Evolutionary conservation across 2,329 filamentous ascomycete genomes (phyloP), one percentile per base, ranked within the genome.

Genomic region (Ophiostoma novo-ulmi): DNA sequence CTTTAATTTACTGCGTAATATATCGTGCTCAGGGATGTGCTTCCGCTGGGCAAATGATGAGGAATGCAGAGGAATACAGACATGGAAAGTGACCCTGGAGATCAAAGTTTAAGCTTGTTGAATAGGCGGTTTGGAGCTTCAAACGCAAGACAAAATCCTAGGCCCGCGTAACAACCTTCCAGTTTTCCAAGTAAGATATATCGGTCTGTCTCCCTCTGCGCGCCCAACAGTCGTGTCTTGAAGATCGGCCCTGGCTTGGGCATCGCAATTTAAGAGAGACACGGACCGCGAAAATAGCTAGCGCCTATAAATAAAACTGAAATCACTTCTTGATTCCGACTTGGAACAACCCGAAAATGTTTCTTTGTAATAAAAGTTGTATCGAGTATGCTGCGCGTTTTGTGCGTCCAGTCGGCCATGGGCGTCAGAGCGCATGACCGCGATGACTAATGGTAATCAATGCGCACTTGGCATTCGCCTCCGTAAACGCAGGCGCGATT

Each of bases 211-310:
- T 48, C 41, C 38, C 41, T 48, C 44, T 48, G 14, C 44, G 17
- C n/a, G 17, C n/a, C 44, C 17, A 48, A 20, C 38, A 39, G 44
- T 48, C 22, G 22, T 58, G n/a, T 58, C 52, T 10, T 58, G 52
- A 58, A 58, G 52, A 26, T 58, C 52, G 5, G 41, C 61, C 41
- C 61, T 70, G 31, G 68, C 69, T 66, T 38, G 63, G 55, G 39
- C 66, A 70, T 63, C 52, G 48, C 66, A 70, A 68, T 68, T 41
- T 22, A 67, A 52, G 22, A 68, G 52, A 67, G 67, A 70, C 69
- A 68, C 14, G 38, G 17, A 64, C 61, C 63, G 36, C 38, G 48
- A 31, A 38, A 63, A 55, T 22, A 52, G 58, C 20, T 31, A 68
- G 14, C n/a, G 6, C 4, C 52, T 26, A 58, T 58, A 6, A 58